phyloP scores from a whole-genome alignment of 148 eudicot genomes.

The Pharnaceum exiguum region DNA sequence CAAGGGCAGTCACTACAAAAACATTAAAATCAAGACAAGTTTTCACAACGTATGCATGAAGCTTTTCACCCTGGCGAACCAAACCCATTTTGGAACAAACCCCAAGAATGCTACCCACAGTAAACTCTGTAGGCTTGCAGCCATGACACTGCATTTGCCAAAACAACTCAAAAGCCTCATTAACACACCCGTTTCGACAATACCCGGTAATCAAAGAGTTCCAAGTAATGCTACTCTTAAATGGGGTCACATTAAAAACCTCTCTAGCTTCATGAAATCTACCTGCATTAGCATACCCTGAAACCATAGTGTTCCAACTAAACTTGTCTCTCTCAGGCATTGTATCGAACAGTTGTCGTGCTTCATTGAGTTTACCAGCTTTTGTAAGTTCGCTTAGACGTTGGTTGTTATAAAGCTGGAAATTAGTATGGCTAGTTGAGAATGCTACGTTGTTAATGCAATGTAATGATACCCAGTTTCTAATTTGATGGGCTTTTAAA shows the following conservation, averaged over 20 bases:
- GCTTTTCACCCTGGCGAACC: conserved; percentile 45
- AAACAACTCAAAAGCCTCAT: conserved; percentile 48
- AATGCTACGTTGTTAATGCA: background rate
- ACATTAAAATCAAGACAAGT: conserved; percentile 36
- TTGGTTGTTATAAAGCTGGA: conserved; percentile 17
- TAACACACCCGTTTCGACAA: conserved; percentile 42
- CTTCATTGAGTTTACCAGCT: conserved; percentile 45
- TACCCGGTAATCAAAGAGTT: conserved; percentile 68
- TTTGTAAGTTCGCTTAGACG: conserved; percentile 15
- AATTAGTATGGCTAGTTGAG: background rate
- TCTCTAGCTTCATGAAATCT: conserved; percentile 50
- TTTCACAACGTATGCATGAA: conserved; percentile 58
- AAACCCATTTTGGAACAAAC: conserved; percentile 49
- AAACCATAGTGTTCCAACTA: conserved; percentile 66
- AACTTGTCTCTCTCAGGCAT: conserved; percentile 69
- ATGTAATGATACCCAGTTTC: background rate
- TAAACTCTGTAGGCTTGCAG: conserved; percentile 53
- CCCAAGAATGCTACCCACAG: conserved; percentile 62
- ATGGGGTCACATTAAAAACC: conserved; percentile 53
- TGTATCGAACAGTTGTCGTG: conserved; percentile 56
- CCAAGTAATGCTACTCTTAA: conserved; percentile 67
- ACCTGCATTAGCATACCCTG: conserved; percentile 51
- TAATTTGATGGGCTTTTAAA: background rate
- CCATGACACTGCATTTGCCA: conserved; percentile 56
- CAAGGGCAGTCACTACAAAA: conserved; percentile 53